Evolutionary conservation across 352 stramenopile genomes (phyloP), one percentile per base, ranked within the genome.

Genomic region (Phytophthora podocarpi): DNA sequence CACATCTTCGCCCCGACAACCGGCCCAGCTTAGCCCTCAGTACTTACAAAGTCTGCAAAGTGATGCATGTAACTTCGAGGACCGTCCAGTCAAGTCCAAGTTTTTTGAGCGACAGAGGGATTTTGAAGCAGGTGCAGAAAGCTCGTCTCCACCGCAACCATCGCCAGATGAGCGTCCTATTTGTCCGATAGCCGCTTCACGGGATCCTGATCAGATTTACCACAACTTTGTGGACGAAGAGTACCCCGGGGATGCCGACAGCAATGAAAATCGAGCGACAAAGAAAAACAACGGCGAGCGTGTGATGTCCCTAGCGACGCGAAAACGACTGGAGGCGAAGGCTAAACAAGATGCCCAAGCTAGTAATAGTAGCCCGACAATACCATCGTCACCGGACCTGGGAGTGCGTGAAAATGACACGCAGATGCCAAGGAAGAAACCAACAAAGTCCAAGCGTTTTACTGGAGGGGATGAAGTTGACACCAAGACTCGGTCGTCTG

Each of bases 311-410:
- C 23, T 67, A 23, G 53, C 59, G 9, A 70, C 59, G n/a, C 65
- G 82, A 15, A 93, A 91, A 31, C 64, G 85, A 1, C 35, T 93
- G 1, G 81, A 91, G 50, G 75, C 82, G 1, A 91, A 90, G 41
- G 62, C 76, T 5, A 83, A 85, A 13, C 72, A 75, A 24, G 73
- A 82, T 23, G 12, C 39, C 8, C 46, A 64, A 23, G 13, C 8
- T 47, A 20, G 7, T 31, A 28, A 12, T 26, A 15, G n/a, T 26
- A 47, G 10, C 27, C 10, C 18, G 3, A 39, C 18, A 10, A 30
- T 24, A 2, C 1, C 26, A n/a, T 20, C 11, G 15, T 53, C 45
- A 21, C 55, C 45, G 13, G 49, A 57, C 13, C 43, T 27, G 18
- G 20, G 21, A 41, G 16, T 1, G 2, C 12, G 30, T 26, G 36